Evolutionary conservation across 805 yeast genomes (phyloP), one percentile per base, ranked within the genome.

Genomic region (Priceomyces castillae): DNA sequence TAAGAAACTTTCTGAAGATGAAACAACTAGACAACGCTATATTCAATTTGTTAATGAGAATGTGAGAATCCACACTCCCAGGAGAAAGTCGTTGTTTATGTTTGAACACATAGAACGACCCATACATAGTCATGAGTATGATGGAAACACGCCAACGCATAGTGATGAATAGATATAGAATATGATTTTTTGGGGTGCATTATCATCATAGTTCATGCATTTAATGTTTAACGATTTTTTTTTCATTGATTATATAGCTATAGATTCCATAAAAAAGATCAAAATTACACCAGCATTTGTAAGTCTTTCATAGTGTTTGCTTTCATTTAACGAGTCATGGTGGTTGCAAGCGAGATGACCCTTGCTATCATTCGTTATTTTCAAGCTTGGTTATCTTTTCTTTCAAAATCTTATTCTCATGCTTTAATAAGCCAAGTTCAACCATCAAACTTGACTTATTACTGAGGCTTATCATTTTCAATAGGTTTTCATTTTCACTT

Each of bases 381-480:
- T 40, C 47, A 18, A 34, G 26, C 26, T 40, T 36, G 18, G 34
- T 20, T 14, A 49, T 18, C 34, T 49, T 49, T 15, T 46, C 48
- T 28, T 49, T 46, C n/a, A 49, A 45, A 17, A 28, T 26, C 18
- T 46, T 37, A 40, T 51, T 46, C 40, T 53, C 56, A 30, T 61
- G 63, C 46, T 76, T 76, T 38, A 84, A 61, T 38, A 86, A 58
- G 15, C 85, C 87, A 34, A 85, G 59, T 59, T 84, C 88, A 34
- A 86, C 77, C 45, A 82, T 78, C 47, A 80, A 68, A 54, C 86
- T 88, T 55, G 83, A 84, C 34, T 86, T 74, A 57, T 82, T 81
- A n/a, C 95, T 88, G 61, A 74, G 82, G 49, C 90, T 81, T 9
- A 86, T 61, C 82, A 86, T 80, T 52, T 78, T 78, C 47, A 82